Evolutionary conservation across 139 green algal genomes (phyloP).

Genomic region (Chlorella ohadii): DNA sequence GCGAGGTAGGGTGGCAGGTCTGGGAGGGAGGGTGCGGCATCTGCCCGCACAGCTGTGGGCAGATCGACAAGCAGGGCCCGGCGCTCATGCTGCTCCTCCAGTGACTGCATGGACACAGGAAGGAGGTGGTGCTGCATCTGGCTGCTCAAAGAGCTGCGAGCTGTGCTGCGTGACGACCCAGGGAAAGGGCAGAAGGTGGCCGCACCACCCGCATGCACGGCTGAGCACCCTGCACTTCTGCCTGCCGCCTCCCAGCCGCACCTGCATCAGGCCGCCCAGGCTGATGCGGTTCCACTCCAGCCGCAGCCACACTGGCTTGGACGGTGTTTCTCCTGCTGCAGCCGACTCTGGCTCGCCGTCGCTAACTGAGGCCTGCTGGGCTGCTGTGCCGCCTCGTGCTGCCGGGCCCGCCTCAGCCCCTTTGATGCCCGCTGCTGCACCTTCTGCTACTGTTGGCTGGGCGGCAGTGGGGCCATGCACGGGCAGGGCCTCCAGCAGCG

Average conservation of each 20-base stretch:
- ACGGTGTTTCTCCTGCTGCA: not conserved
- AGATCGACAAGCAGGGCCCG: conserved; percentile 55
- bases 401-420: too few relatives aligned
- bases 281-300: conserved; percentile 83
- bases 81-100: conserved; percentile 25
- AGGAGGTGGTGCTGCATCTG: too few relatives aligned
- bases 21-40: conserved; percentile 16
- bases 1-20: conserved; percentile 48
- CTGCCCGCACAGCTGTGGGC: conserved; percentile 25
- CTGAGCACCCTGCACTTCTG: too few relatives aligned
- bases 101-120: conserved; percentile 1
- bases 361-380: not conserved
- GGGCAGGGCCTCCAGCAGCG: conserved; percentile 51
- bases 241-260: not conserved
- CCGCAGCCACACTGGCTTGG: conserved; percentile 74
- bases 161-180: too few relatives aligned
- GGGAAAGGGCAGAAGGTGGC: too few relatives aligned
- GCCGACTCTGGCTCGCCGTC: not conserved
- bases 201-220: too few relatives aligned
- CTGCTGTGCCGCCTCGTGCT: not conserved
- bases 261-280: conserved; percentile 44
- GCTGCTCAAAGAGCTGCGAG: not conserved
- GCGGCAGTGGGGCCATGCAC: too few relatives aligned
- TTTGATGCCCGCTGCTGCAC: not conserved
- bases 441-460: not conserved